Percentiles rank a stretch among this genome's conserved stretches.
These are phyloP conservation scores for Cyclotella cryptica DNA, from an alignment of 108 stramenopile genomes.

Conservation along the genomic window DNA sequence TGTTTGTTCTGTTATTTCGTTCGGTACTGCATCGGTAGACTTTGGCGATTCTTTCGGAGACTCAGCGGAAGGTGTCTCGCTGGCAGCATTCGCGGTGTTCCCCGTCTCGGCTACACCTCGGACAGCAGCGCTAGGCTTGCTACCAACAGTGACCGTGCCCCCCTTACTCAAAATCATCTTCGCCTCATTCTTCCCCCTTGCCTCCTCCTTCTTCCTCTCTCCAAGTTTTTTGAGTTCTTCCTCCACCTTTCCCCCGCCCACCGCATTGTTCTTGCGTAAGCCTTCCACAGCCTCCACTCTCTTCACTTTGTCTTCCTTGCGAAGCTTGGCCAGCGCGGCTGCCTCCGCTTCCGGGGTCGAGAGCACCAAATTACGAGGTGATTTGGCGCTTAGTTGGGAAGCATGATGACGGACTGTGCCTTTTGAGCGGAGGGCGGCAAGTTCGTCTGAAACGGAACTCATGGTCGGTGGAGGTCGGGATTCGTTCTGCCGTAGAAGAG, in stretches of 20 bases:
- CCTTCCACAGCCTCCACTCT: slow-evolving; percentile 19
- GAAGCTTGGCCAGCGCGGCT: slow-evolving; percentile 41
- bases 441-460: slow-evolving; percentile 48
- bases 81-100: not conserved
- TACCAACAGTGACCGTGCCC: not conserved
- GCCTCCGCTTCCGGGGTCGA: slow-evolving; percentile 54
- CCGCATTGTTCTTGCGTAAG: slow-evolving; percentile 27
- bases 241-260: slow-evolving; percentile 12
- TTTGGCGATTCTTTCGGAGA: not conserved
- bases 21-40: no score
- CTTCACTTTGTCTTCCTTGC: slow-evolving; percentile 30
- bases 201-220: slow-evolving; percentile 26
- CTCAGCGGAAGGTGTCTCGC: not conserved
- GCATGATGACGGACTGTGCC: slow-evolving; percentile 36
- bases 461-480: slow-evolving; percentile 6
- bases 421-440: slow-evolving; percentile 45
- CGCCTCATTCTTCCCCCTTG: slow-evolving; percentile 10
- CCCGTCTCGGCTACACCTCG: not conserved
- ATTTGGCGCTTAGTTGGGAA: slow-evolving; percentile 12
- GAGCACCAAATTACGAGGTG: slow-evolving; percentile 13
- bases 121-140: not conserved
- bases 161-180: slow-evolving; percentile 23
- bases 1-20: no score
- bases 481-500: no score
- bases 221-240: slow-evolving; percentile 23